Evolutionary conservation across 2,329 filamentous ascomycete genomes (phyloP), one percentile per base, ranked within the genome.

Genomic region (Diplodia intermedia): DNA sequence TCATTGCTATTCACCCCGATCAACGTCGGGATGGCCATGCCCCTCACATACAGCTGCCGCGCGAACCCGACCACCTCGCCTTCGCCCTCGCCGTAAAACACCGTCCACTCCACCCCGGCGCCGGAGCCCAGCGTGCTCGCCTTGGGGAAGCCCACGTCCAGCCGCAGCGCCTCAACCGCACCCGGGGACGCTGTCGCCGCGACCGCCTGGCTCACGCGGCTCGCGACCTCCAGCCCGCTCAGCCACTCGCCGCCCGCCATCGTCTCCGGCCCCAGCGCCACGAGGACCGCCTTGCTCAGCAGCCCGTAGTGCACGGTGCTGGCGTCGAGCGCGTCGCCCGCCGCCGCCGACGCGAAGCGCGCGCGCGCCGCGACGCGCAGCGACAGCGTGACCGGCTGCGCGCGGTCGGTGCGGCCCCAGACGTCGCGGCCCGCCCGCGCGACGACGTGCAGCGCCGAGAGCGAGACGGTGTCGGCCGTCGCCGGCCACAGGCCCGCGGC

Each of bases 301-400:
- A 81, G 83, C 1, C 91, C 91, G 74, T 94, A 94, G 79, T 94
- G 90, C 29, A 93, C 87, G 2, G 91, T 93, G 75, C 90, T 90
- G n/a, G 79, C 78, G 55, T 87, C 85, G 40, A 94, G 84, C 9
- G 80, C 80, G 79, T 94, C 91, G 4, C 78, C 77, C 1, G 82
- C 73, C 0, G 88, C 87, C 1, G 89, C 86, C 0, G 84, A 82
- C 57, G 80, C 80, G 74, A 93, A 92, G 0, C 84, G 77, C 8
- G 79, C 74, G 15, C 79, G 76, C 69, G 93, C 83, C 3, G 82
- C 84, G 3, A 92, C 82, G 23, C 85, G 83, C 40, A 87, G 85
- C 4, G 88, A 89, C 9, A 93, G 73, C 7, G 86, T 74, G 11
- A 88, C 81, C 8, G 90, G 90, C 78, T 93, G 91, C 12, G 82